Evolutionary conservation across 495 filamentous ascomycete genomes (phyloP).

Genomic region (Hypomontagnella submonticulosa): DNA sequence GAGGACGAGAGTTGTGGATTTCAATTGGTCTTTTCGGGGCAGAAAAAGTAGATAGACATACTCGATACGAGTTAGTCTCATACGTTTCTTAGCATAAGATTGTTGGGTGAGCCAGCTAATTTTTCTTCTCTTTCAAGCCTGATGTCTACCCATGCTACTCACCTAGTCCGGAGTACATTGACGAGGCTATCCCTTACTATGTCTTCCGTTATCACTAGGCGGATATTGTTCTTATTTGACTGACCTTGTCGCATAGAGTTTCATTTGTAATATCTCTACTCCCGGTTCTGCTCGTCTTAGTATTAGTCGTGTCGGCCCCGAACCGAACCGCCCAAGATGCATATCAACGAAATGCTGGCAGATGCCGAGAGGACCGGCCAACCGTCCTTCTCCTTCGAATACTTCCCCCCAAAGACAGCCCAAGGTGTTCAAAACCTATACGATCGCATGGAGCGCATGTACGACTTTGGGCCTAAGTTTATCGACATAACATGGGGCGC

Average conservation of each 20-base stretch:
- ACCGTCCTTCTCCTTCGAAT: slow-evolving; percentile 97
- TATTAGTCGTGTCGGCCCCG: neutral
- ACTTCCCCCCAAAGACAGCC: slow-evolving; percentile 99
- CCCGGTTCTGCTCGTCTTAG: neutral
- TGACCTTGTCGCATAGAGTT: slow-evolving; percentile 21
- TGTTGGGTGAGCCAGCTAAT: slow-evolving; percentile 34
- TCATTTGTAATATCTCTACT: slow-evolving; percentile 21
- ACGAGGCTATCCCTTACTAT: neutral
- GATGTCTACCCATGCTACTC: slow-evolving; percentile 1
- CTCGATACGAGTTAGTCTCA: slow-evolving; percentile 15
- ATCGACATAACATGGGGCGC: slow-evolving; percentile 99
- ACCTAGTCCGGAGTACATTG: neutral
- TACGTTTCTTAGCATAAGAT: slow-evolving; percentile 24
- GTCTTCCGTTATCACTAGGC: neutral
- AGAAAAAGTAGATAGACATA: slow-evolving; percentile 7
- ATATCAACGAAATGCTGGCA: slow-evolving; percentile 92
- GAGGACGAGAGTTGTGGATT: slow-evolving; percentile 19
- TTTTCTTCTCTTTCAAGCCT: slow-evolving; percentile 2
- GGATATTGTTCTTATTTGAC: neutral
- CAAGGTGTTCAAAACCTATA: slow-evolving; percentile 99
- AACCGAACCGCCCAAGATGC: slow-evolving; percentile 59
- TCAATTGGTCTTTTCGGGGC: slow-evolving; percentile 13
- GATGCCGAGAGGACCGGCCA: slow-evolving; percentile 78
- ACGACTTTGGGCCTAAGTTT: slow-evolving; percentile 89
- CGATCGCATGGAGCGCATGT: slow-evolving; percentile 99